phyloP scores from a whole-genome alignment of 768 basidiomycete genomes.

The Amanita pseudoporphyria region DNA sequence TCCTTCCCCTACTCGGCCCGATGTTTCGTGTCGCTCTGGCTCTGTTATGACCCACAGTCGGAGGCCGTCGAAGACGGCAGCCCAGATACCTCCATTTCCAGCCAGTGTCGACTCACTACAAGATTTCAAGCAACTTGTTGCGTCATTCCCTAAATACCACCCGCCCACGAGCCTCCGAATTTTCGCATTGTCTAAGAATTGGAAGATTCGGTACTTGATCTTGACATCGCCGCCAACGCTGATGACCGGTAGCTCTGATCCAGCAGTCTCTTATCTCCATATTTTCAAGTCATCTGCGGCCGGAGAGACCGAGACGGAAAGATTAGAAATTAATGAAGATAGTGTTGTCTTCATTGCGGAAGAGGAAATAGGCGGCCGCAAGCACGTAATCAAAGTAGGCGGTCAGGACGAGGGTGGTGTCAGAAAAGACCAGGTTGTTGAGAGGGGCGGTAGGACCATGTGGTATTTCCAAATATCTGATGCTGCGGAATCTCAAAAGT shows the following conservation, averaged over 20 bases:
- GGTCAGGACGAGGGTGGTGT: slow-evolving; percentile 48
- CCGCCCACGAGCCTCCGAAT: slow-evolving; percentile 60
- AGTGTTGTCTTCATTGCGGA: slow-evolving; percentile 71
- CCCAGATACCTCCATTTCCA: slow-evolving; percentile 53
- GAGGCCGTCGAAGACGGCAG: slow-evolving; percentile 20
- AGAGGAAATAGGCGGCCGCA: slow-evolving; percentile 34
- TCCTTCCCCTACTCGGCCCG: slow-evolving; percentile 20
- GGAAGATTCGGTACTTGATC: slow-evolving; percentile 58
- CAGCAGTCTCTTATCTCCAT: slow-evolving; percentile 53
- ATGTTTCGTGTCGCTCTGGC: slow-evolving; percentile 26
- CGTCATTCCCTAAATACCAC: slow-evolving; percentile 57
- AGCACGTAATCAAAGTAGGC: slow-evolving; percentile 57
- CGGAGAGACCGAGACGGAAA: slow-evolving; percentile 63
- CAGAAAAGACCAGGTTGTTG: slow-evolving; percentile 32
- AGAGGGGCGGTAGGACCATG: slow-evolving; percentile 46
- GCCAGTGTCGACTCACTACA: slow-evolving; percentile 39
- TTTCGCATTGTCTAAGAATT: slow-evolving; percentile 63
- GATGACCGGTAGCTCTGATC: slow-evolving; percentile 25
- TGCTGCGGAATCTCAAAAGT: slow-evolving; percentile 53
- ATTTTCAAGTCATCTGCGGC: slow-evolving; percentile 54
- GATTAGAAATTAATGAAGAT: slow-evolving; percentile 67
- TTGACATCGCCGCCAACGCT: slow-evolving; percentile 39
- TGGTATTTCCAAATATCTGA: slow-evolving; percentile 66
- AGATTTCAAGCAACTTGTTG: slow-evolving; percentile 43
- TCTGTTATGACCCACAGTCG: slow-evolving; percentile 28